Percentiles rank a stretch among this genome's conserved stretches.
Evolutionary conservation across 2,329 filamentous ascomycete species (phyloP).

Genomic region (Bimuria novae-zelandiae): DNA sequence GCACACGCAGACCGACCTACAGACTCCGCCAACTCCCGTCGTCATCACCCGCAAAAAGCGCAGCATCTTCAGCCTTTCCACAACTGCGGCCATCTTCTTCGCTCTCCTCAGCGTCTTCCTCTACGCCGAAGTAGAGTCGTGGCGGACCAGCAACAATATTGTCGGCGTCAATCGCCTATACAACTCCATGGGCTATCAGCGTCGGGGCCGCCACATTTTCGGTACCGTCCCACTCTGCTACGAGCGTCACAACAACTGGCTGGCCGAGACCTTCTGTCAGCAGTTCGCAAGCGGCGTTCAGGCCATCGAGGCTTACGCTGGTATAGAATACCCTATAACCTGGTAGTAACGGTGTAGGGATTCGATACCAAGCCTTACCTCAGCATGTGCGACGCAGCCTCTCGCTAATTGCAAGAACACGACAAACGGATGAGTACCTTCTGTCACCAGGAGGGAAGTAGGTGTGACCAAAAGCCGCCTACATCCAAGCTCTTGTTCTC

Average conservation of each 20-base stretch:
- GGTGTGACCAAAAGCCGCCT: not conserved
- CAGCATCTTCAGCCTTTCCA: not conserved
- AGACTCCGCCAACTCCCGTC: not conserved
- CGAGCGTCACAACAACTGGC: not conserved
- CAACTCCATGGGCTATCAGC: not conserved
- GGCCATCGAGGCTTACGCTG: not conserved
- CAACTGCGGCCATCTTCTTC: not conserved
- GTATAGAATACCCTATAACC: not conserved
- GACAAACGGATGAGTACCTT: too few relatives aligned
- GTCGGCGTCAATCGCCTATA: slow-evolving; percentile 1
- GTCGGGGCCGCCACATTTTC: slow-evolving; percentile 5
- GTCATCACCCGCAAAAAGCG: not conserved
- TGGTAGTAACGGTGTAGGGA: not conserved
- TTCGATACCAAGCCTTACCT: not conserved
- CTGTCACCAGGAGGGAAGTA: too few relatives aligned
- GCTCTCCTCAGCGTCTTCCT: not conserved
- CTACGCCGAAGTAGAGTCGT: not conserved
- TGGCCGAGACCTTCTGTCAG: slow-evolving; percentile 1
- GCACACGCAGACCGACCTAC: not conserved
- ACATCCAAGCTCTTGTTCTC: not conserved
- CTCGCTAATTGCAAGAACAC: too few relatives aligned
- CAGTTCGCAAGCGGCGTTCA: slow-evolving; percentile 1
- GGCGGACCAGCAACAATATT: not conserved
- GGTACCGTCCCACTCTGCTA: slow-evolving; percentile 1
- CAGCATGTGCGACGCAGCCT: not conserved